Percentiles rank a stretch among this genome's conserved stretches.
These are phyloP conservation scores for Nicotiana rustica DNA, from an alignment of 305 asterid species.

Conservation along the genomic window DNA sequence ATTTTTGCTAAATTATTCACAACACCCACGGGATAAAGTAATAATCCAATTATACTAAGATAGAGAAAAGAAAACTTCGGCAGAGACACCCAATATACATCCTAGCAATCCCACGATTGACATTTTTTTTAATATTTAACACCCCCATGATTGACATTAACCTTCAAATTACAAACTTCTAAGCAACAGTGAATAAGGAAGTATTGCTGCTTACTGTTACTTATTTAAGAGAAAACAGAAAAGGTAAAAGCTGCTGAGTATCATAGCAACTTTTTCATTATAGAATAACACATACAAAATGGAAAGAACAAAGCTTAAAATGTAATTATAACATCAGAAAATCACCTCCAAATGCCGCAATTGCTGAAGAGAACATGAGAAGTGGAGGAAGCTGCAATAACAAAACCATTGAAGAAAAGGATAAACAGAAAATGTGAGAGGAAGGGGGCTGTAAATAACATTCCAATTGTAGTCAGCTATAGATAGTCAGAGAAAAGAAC, in stretches of 20 bases:
- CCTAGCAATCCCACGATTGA: background rate
- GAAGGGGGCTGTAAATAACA: background rate
- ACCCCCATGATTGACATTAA: background rate
- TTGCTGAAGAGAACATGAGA: conserved; percentile 65
- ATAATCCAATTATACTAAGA: background rate
- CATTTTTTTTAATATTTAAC: background rate
- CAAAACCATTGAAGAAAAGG: background rate
- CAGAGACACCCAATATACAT: background rate
- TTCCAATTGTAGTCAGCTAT: background rate
- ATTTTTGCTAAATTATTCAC: background rate
- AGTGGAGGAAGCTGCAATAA: conserved; percentile 68
- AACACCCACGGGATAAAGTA: background rate
- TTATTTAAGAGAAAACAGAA: background rate
- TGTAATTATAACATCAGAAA: background rate
- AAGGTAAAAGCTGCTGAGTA: background rate
- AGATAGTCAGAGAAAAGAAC: background rate
- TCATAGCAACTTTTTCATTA: background rate
- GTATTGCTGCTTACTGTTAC: background rate
- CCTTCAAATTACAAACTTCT: conserved; percentile 17
- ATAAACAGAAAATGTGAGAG: background rate
- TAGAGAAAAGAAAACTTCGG: background rate
- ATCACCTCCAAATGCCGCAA: conserved; percentile 84
- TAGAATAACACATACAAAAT: background rate
- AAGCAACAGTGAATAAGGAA: background rate
- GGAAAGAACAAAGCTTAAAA: background rate